Conservation (phyloP, 345 rosid genomes). For the Hibiscus tridactylites region DNA sequence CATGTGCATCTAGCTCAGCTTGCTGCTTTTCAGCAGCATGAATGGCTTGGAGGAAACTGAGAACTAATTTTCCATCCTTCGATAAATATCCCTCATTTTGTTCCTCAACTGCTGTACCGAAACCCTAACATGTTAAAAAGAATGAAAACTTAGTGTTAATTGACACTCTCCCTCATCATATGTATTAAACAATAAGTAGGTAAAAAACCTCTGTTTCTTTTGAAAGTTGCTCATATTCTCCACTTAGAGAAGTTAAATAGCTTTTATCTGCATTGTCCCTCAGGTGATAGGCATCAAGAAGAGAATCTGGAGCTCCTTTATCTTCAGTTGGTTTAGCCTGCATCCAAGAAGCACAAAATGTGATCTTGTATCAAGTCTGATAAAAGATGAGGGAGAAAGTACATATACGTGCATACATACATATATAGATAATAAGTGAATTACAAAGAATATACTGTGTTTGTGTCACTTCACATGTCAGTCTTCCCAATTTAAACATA, state of each 20-base stretch:
- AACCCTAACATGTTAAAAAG: conserved; percentile 37
- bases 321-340: conserved; percentile 32
- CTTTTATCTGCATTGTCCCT: conserved; percentile 35
- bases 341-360: conserved; percentile 12
- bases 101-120: conserved; percentile 42
- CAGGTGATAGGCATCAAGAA: conserved; percentile 70
- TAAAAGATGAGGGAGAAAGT: not conserved
- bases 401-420: not conserved
- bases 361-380: not conserved
- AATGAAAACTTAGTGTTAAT: conserved; percentile 7
- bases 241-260: conserved; percentile 13
- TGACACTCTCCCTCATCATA: conserved; percentile 5
- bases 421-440: not conserved
- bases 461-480: not conserved
- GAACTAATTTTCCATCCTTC: conserved; percentile 66
- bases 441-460: not conserved
- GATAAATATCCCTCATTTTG: conserved; percentile 40
- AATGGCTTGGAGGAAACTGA: conserved; percentile 81
- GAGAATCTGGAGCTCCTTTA: conserved; percentile 34
- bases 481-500: not conserved
- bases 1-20: conserved; percentile 75
- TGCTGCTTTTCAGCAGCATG: conserved; percentile 88
- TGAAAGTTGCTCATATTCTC: conserved; percentile 15
- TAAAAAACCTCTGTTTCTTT: conserved; percentile 37
- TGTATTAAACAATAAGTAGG: conserved; percentile 4